Evolutionary conservation across 116 monocot species (phyloP).

Genomic region (Posidonia oceanica): DNA sequence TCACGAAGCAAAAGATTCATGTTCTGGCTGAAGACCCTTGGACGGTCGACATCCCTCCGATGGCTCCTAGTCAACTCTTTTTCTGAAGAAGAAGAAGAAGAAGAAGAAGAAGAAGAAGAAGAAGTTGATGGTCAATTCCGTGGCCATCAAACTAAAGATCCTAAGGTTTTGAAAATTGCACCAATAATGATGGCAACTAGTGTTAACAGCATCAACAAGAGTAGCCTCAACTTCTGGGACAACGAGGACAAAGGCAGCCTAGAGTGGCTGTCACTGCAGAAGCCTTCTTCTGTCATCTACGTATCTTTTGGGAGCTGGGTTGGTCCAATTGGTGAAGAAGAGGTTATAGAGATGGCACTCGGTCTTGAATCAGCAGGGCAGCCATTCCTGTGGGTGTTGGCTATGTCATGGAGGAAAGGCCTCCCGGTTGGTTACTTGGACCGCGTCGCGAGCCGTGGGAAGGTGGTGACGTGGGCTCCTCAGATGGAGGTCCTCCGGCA

Average conservation of each 20-base stretch:
- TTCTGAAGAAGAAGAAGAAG: constrained; percentile 11
- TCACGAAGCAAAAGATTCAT: constrained; percentile 38
- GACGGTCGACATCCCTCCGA: constrained; percentile 16
- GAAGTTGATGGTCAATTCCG: too few relatives aligned
- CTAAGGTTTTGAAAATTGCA: constrained; percentile 13
- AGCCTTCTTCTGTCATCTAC: constrained; percentile 40
- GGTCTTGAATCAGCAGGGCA: constrained; percentile 32
- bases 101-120: background rate
- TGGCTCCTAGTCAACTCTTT: constrained; percentile 58
- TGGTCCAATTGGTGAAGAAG: constrained; percentile 25
- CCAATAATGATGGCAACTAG: constrained; percentile 14
- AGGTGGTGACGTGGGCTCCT: constrained; percentile 52
- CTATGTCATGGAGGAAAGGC: constrained; percentile 28
- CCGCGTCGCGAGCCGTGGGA: constrained; percentile 18
- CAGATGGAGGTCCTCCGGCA: constrained; percentile 44
- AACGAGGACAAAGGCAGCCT: constrained; percentile 21
- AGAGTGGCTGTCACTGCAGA: constrained; percentile 32
- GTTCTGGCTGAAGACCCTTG: constrained; percentile 40
- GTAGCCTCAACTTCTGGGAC: constrained; percentile 16
- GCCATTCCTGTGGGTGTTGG: constrained; percentile 61
- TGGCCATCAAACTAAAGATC: too few relatives aligned
- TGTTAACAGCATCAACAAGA: background rate
- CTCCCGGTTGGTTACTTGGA: constrained; percentile 34
- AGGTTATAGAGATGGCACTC: constrained; percentile 37
- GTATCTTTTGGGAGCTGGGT: constrained; percentile 73